Percentiles rank a stretch among this genome's conserved stretches.
phyloP scores from a whole-genome alignment of 2,329 filamentous ascomycete species.

The Calonectria ilicicola region DNA sequence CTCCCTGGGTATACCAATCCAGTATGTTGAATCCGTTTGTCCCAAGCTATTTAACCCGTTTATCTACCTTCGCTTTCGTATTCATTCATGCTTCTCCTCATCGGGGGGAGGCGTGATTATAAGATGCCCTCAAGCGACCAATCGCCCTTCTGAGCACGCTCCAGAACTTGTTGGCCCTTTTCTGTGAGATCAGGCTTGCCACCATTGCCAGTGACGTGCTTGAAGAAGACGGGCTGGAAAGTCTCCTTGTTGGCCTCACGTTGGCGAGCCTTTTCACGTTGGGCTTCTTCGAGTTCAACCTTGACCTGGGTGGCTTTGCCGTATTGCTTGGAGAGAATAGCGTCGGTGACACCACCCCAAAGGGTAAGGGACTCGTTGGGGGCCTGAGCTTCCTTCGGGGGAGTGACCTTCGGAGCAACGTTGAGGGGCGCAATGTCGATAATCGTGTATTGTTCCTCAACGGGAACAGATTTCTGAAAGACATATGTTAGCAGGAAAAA shows the following conservation, averaged over 20 bases:
- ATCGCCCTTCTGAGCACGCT: slow-evolving; percentile 64
- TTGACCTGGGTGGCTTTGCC: slow-evolving; percentile 87
- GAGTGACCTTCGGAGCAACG: slow-evolving; percentile 82
- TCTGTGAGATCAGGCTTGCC: slow-evolving; percentile 68
- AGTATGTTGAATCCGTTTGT: slow-evolving; percentile 22
- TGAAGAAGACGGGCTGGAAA: slow-evolving; percentile 93
- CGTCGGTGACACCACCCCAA: slow-evolving; percentile 89
- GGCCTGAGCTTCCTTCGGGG: slow-evolving; percentile 82
- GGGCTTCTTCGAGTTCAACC: slow-evolving; percentile 89
- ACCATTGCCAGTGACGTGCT: slow-evolving; percentile 65
- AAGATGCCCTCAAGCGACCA: slow-evolving; percentile 63
- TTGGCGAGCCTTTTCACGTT: slow-evolving; percentile 86
- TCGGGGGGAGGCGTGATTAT: slow-evolving; percentile 29
- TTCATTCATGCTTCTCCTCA: not conserved
- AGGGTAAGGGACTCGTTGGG: slow-evolving; percentile 90
- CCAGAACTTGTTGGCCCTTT: slow-evolving; percentile 63
- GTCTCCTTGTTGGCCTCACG: slow-evolving; percentile 76
- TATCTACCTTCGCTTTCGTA: not conserved
- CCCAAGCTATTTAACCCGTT: not conserved
- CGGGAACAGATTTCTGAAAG: slow-evolving; percentile 55
- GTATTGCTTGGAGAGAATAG: slow-evolving; percentile 87
- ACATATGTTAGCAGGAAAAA: slow-evolving; percentile 8
- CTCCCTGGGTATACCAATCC: slow-evolving; percentile 38
- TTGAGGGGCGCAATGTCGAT: slow-evolving; percentile 89
- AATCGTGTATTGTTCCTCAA: slow-evolving; percentile 77